Percentiles rank a stretch among this genome's conserved stretches.
Conservation (phyloP, 768 basidiomycete species). For the Coprinopsis sp. region DNA sequence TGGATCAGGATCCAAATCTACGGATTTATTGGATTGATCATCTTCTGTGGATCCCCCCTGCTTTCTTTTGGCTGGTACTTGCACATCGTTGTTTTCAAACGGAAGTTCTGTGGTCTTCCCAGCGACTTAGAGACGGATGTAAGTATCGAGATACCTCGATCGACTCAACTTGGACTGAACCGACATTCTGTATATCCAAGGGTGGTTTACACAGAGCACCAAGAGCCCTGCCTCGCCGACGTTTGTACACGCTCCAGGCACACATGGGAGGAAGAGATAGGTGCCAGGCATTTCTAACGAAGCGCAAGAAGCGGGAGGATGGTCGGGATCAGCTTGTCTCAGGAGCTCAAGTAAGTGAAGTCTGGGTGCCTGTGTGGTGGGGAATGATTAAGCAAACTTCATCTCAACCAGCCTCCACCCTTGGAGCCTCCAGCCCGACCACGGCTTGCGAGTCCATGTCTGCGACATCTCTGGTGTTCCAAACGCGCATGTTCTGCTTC, state of each 20-base stretch:
- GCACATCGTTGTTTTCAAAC: slow-evolving; percentile 20
- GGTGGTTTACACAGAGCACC: background rate
- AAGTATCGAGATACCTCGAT: background rate
- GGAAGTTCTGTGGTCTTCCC: slow-evolving; percentile 23
- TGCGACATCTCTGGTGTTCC: slow-evolving; percentile 5
- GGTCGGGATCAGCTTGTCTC: no score
- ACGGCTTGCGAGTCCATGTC: background rate
- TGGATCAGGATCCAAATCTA: slow-evolving; percentile 25
- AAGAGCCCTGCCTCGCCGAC: background rate
- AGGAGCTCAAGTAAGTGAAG: no score
- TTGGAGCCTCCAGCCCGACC: background rate
- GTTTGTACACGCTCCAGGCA: background rate
- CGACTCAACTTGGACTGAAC: slow-evolving; percentile 2
- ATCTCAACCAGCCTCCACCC: no score
- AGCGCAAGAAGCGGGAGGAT: background rate
- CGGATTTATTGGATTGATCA: slow-evolving; percentile 25
- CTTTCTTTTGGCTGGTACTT: slow-evolving; percentile 22
- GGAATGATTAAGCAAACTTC: no score
- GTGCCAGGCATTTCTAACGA: no score
- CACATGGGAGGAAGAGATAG: background rate
- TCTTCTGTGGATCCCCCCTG: slow-evolving; percentile 19
- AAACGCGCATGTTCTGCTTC: slow-evolving; percentile 13
- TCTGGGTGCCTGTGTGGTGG: no score
- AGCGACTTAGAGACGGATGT: slow-evolving; percentile 25
- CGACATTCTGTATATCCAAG: slow-evolving; percentile 16